phyloP scores from a whole-genome alignment of 441 rosid genomes.

The Cnidoscolus chayamansa region DNA sequence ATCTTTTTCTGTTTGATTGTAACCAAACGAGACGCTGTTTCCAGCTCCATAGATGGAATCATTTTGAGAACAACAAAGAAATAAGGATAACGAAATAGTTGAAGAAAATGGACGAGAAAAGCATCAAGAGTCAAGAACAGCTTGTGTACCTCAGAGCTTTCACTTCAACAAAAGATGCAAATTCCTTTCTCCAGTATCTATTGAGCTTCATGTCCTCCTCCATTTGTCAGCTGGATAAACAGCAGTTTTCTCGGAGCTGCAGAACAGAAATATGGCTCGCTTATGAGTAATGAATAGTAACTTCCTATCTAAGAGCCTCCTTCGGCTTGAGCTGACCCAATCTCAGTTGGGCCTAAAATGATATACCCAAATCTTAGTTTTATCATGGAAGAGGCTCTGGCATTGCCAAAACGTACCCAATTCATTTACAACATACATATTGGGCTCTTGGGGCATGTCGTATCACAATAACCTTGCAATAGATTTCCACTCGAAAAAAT shows the following conservation, averaged over 20 bases:
- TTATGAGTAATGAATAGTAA: background rate
- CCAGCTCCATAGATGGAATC: slow-evolving; percentile 13
- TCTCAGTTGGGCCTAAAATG: background rate
- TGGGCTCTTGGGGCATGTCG: background rate
- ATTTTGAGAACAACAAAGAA: no score
- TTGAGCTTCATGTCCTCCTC: background rate
- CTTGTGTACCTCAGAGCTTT: background rate
- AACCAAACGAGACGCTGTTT: no score
- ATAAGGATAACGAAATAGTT: background rate
- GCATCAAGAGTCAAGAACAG: no score
- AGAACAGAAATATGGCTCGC: background rate
- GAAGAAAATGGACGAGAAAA: background rate
- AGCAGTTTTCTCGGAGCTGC: background rate
- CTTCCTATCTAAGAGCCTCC: background rate
- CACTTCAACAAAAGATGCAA: background rate
- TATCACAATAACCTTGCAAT: background rate
- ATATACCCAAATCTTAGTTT: background rate
- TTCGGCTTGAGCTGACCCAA: background rate
- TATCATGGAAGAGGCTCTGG: no score
- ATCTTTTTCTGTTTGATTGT: no score
- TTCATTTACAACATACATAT: no score
- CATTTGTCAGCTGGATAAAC: background rate
- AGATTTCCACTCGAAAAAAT: background rate
- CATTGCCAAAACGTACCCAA: no score
- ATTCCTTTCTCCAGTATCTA: background rate